Percentiles rank a stretch among this genome's conserved stretches.
These are phyloP conservation scores for Xerocomellus chrysenteron DNA, from an alignment of 768 basidiomycete species.

Conservation along the genomic window DNA sequence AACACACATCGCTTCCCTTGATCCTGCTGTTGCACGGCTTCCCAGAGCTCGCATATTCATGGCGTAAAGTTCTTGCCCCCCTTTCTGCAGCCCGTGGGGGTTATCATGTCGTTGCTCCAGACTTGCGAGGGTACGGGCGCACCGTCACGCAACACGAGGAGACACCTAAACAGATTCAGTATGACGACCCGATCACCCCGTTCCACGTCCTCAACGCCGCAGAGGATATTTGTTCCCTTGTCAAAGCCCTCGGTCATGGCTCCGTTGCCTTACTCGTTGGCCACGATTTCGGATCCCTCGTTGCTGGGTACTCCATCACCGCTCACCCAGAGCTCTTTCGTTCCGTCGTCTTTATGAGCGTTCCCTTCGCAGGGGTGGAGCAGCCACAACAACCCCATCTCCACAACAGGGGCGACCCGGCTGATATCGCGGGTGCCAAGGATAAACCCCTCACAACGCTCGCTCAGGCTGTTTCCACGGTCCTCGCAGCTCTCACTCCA, in stretches of 20 bases:
- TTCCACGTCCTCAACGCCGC: constrained; percentile 52
- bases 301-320: constrained; percentile 54
- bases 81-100: constrained; percentile 43
- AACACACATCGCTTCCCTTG: constrained; percentile 38
- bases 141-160: constrained; percentile 28
- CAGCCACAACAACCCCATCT: constrained; percentile 19
- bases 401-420: constrained; percentile 1
- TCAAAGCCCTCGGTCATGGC: constrained; percentile 49
- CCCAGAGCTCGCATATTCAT: constrained; percentile 65
- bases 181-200: constrained; percentile 49
- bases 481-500: constrained; percentile 42
- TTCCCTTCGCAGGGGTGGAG: constrained; percentile 51
- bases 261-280: constrained; percentile 52
- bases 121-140: constrained; percentile 56
- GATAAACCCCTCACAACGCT: constrained; percentile 11
- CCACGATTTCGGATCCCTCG: constrained; percentile 57
- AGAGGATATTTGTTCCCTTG: constrained; percentile 51
- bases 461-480: constrained; percentile 3
- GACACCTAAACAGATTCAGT: constrained; percentile 28
- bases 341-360: constrained; percentile 59
- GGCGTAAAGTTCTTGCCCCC: constrained; percentile 56
- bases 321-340: constrained; percentile 56
- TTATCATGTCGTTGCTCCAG: constrained; percentile 63
- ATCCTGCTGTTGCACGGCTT: constrained; percentile 65
- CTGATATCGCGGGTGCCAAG: not conserved